Evolutionary conservation across 2,329 filamentous ascomycete genomes (phyloP), one percentile per base, ranked within the genome.

Genomic region (Aciculosporium take): DNA sequence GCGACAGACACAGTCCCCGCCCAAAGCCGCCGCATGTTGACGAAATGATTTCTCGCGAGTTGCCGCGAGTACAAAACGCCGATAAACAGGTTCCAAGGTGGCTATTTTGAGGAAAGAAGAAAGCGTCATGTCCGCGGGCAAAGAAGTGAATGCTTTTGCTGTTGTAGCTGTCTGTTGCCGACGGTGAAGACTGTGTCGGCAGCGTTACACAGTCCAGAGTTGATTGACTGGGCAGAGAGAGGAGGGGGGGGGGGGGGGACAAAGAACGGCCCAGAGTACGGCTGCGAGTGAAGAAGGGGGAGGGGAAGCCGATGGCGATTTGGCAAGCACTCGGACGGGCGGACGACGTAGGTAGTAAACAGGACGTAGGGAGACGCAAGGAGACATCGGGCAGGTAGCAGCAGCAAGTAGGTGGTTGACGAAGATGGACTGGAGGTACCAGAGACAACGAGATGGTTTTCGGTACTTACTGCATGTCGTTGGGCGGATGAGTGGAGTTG

Each of bases 391-490:
- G n/a, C n/a, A n/a, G n/a, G 8, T 9, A 6, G 35, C 18, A 7
- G 33, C 8, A 36, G 12, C 13, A 7, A 13, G 13, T 35, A 25
- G 13, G 30, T 30, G 36, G 37, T 39, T 39, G 46, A 46, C 23
- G 28, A 38, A 13, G 34, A 25, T 39, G 43, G 42, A 30, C 32
- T 45, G 9, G 44, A 56, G 38, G 56, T 55, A 55, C 51, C 49
- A 48, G 53, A 51, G 48, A 56, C 51, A 58, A 56, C 44, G 44
- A 51, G 45, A 57, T 45, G 56, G 59, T 56, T 56, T n/a, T 44
- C 32, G 44, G 41, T 65, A 74, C 72, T 74, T 65, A 75, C 71
- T 74, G 70, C 59, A 74, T 69, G 49, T 72, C 69, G 62, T 67
- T 70, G 51, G 66, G 63, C 55, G 69, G 68, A 53, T 71, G 69